A percentile compares a stretch with the other conserved stretches of the same genome.
Evolutionary conservation across 2,329 filamentous ascomycete genomes (phyloP).

Genomic region (Claviceps pusilla): DNA sequence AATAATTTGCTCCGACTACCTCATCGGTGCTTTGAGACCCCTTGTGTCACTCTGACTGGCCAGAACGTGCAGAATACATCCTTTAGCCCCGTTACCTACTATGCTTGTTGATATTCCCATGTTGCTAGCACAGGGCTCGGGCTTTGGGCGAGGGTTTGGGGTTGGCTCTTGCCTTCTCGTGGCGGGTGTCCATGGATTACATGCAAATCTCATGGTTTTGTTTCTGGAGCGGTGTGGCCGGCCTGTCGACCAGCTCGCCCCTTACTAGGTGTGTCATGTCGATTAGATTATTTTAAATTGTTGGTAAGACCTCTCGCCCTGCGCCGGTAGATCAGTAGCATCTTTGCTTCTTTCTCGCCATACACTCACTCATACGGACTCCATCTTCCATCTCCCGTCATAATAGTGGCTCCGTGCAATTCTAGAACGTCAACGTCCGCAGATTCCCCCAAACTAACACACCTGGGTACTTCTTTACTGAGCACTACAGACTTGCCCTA

Average conservation of each 20-base stretch:
- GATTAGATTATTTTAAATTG: conserved; percentile 1
- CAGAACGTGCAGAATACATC: conserved; percentile 1
- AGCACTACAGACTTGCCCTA: not conserved
- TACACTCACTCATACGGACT: not conserved
- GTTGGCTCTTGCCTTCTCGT: not conserved
- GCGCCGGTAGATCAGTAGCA: not conserved
- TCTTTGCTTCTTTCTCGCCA: not conserved
- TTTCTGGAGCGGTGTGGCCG: conserved; percentile 2
- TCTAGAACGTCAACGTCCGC: not conserved
- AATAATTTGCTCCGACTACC: conserved; percentile 7
- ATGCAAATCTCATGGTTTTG: not conserved
- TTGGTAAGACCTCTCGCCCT: not conserved
- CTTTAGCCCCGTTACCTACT: not conserved
- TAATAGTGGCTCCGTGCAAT: not conserved
- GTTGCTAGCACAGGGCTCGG: not conserved
- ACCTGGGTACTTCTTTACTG: not conserved
- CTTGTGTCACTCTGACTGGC: conserved; percentile 4
- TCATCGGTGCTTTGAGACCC: conserved; percentile 3
- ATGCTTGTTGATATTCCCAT: not conserved
- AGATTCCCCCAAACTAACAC: not conserved
- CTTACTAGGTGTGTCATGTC: not conserved
- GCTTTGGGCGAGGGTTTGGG: not conserved
- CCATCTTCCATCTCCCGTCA: not conserved
- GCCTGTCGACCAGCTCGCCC: not conserved
- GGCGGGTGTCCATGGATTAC: not conserved